Evolutionary conservation across 2,329 filamentous ascomycete species (phyloP), one percentile per base, ranked within the genome.

Genomic region (Colletotrichum abscissum): DNA sequence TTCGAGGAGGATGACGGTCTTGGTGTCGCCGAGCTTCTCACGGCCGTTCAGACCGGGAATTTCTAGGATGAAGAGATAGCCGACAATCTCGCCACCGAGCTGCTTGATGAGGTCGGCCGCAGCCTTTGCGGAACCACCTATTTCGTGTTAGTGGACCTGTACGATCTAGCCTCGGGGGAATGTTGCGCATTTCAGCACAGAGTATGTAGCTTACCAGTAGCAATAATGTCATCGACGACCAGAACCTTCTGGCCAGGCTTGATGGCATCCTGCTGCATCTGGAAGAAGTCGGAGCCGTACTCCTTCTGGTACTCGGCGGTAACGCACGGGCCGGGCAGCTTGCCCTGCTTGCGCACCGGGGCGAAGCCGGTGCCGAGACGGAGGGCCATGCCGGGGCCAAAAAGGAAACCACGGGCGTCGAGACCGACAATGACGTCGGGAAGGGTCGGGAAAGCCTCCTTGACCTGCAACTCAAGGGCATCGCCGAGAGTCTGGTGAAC

Each of bases 211-310:
- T 83, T 88, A 98, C 96, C 96, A 76, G 97, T 99, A 70, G 97
- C 97, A 86, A 99, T 98, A 81, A 99, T 97, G 83, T 99, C 97
- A 84, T 99, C 97, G 38, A 99, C 95, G 76, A 99, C 90, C 75
- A 99, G 87, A 71, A 98, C 96, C 83, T 93, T 95, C 86, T 98
- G 94, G 46, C 95, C 95, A 64, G 91, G 88, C 85, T 93, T 92
- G 79, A 99, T 92, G 57, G 93, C 92, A 83, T 93, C 95, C 77
- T 90, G 87, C 87, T 99, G 97, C 88, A 99, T 97, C 89, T 98
- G 94, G 87, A 99, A 98, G 82, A 92, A 92, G 83, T 99, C 97
- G 84, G 92, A 89, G 76, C 97, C 97, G 81, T 99, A 99, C 85
- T 99, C 97, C 89, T 99, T 99, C 84, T 95, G 88, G 84, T 95